phyloP scores from a whole-genome alignment of 1,284 basidiomycete species.

The Moniliophthora roreri region DNA sequence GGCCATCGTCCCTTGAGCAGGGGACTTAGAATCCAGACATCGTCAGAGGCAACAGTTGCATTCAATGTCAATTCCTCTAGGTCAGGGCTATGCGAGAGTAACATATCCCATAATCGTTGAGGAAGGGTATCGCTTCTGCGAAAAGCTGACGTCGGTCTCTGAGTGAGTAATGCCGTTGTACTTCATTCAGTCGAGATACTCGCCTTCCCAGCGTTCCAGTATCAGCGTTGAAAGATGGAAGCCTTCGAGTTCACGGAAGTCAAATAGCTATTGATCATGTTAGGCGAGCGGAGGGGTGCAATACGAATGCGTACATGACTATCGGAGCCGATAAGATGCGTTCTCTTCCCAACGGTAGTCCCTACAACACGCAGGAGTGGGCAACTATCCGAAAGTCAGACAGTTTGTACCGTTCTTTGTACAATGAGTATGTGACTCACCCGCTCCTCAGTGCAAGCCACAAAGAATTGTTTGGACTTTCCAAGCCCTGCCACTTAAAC shows the following conservation, averaged over 20 bases:
- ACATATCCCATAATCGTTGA: conserved; percentile 20
- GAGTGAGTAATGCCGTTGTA: background rate
- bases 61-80: conserved; percentile 19
- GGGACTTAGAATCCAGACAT: conserved; percentile 18
- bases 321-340: conserved; percentile 11
- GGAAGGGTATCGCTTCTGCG: conserved; percentile 16
- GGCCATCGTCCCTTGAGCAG: conserved; percentile 20
- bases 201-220: conserved; percentile 9
- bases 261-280: conserved; percentile 14
- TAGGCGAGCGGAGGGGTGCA: background rate
- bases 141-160: conserved; percentile 7
- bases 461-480: conserved; percentile 18
- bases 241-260: conserved; percentile 16
- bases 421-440: conserved; percentile 9
- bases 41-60: conserved; percentile 15
- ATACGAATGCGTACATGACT: conserved; percentile 12
- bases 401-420: background rate
- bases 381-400: conserved; percentile 14
- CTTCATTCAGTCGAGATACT: background rate
- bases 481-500: conserved; percentile 20
- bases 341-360: conserved; percentile 16
- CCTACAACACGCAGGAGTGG: conserved; percentile 17
- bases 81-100: conserved; percentile 18
- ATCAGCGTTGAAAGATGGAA: conserved; percentile 19
- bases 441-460: conserved; percentile 17